Evolutionary conservation across 345 rosid genomes (phyloP).

Genomic region (Salix dunnii): DNA sequence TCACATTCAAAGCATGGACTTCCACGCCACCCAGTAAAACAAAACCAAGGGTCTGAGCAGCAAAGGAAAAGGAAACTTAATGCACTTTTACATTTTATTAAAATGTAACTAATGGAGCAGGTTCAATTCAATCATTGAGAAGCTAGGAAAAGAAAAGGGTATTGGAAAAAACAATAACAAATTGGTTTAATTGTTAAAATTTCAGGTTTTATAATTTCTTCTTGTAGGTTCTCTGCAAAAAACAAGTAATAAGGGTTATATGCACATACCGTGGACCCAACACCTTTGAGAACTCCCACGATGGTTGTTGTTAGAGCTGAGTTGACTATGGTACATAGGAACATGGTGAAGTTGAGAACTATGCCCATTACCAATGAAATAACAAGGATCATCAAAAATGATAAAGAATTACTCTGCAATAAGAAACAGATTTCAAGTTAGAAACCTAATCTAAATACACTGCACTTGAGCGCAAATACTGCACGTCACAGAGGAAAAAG

Average conservation of each 20-base stretch:
- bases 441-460: background rate
- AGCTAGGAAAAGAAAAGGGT: background rate
- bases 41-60: conserved; percentile 77
- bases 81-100: background rate
- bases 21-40: conserved; percentile 85
- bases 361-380: conserved; percentile 92
- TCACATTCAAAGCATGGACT: conserved; percentile 78
- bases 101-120: background rate
- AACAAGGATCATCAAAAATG: conserved; percentile 57
- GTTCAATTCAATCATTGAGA: background rate
- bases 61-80: background rate
- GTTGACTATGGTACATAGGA: conserved; percentile 92
- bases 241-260: background rate
- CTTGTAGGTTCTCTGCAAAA: background rate
- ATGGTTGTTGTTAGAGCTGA: conserved; percentile 96
- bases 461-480: background rate
- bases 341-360: conserved; percentile 92
- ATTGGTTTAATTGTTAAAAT: background rate
- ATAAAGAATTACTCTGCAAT: conserved; percentile 70
- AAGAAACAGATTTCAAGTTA: conserved; percentile 18
- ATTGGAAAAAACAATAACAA: background rate
- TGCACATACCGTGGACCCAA: conserved; percentile 80
- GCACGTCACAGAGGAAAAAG: background rate
- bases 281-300: conserved; percentile 97
- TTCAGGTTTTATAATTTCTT: background rate